Evolutionary conservation across 192 early-diverging fungal genomes (phyloP).

Genomic region (Entomortierella parvispora): DNA sequence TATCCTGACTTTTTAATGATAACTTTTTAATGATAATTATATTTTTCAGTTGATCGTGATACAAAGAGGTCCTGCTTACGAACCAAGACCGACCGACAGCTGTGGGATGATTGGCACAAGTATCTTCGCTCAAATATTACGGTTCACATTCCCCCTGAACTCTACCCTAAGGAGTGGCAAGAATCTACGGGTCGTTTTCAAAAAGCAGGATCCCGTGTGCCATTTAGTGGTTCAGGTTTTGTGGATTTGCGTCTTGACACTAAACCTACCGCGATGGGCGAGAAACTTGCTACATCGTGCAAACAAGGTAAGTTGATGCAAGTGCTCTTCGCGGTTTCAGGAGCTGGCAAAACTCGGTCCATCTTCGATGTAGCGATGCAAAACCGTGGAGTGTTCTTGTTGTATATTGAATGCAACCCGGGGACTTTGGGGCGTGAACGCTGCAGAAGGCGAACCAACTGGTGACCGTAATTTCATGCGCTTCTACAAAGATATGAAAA

Average conservation of each 20-base stretch:
- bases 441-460: slow-evolving; percentile 2
- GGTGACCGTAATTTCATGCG: slow-evolving; percentile 2
- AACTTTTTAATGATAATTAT: too few relatives aligned
- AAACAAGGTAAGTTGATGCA: background rate
- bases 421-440: background rate
- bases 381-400: background rate
- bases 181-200: background rate
- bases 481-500: background rate
- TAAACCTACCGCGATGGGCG: slow-evolving; percentile 3
- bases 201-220: background rate
- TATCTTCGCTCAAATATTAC: background rate
- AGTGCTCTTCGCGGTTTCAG: slow-evolving; percentile 8
- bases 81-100: background rate
- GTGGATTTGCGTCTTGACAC: slow-evolving; percentile 4
- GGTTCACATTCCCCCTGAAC: slow-evolving; percentile 1
- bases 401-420: slow-evolving; percentile 11
- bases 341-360: slow-evolving; percentile 17
- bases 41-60: too few relatives aligned
- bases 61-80: background rate
- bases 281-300: background rate
- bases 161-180: background rate
- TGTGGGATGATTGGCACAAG: background rate
- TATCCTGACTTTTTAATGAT: too few relatives aligned
- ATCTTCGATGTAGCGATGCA: slow-evolving; percentile 16
- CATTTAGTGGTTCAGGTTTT: slow-evolving; percentile 1